Percentiles rank a stretch among this genome's conserved stretches.
Evolutionary conservation across 306 rosid genomes (phyloP).

Genomic region (Trifolium repens): DNA sequence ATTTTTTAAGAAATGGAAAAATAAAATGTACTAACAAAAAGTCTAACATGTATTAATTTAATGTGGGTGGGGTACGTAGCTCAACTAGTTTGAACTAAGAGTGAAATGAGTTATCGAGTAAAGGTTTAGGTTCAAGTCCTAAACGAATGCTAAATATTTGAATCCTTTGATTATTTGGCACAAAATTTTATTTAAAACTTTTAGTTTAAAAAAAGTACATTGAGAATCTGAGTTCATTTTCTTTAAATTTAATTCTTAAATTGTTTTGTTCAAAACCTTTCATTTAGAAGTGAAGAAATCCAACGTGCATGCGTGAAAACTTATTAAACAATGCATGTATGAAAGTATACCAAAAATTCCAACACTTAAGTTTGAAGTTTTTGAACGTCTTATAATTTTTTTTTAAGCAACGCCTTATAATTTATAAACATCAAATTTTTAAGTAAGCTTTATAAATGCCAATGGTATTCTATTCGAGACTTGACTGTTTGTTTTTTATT

Average conservation of each 20-base stretch:
- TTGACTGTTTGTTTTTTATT: too few relatives aligned
- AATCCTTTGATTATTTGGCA: too few relatives aligned
- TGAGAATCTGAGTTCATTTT: not conserved
- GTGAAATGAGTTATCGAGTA: too few relatives aligned
- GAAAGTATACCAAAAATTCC: not conserved
- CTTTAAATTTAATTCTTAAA: not conserved
- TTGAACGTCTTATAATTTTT: not conserved
- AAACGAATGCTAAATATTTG: too few relatives aligned
- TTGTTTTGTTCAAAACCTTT: not conserved
- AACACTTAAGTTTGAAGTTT: not conserved
- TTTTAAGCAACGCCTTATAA: not conserved
- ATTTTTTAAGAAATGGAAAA: too few relatives aligned
- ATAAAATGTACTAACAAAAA: too few relatives aligned
- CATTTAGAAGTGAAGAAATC: not conserved
- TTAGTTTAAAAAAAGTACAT: too few relatives aligned
- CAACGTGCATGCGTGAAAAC: slow-evolving; percentile 5
- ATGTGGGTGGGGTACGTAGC: too few relatives aligned
- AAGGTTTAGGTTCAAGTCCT: too few relatives aligned
- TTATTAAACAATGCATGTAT: not conserved
- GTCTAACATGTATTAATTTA: too few relatives aligned
- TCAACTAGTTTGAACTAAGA: too few relatives aligned
- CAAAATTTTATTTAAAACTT: too few relatives aligned
- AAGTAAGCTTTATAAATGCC: not conserved
- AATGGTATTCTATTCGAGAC: not conserved
- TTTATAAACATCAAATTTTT: not conserved